Evolutionary conservation across 345 rosid species (phyloP).

Genomic region (Lepidium africanum): DNA sequence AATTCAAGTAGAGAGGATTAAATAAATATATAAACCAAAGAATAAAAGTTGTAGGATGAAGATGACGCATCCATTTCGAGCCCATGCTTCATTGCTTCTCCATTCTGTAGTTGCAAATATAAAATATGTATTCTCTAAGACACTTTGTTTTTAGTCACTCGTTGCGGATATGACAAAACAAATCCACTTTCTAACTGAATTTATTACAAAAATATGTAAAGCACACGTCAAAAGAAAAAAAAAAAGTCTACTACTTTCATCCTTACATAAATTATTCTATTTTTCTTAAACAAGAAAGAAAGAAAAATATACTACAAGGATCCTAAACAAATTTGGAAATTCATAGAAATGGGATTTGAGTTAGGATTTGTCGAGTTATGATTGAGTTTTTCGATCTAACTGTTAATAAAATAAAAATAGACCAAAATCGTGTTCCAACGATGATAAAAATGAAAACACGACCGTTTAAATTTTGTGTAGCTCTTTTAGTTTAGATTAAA

Average conservation of each 20-base stretch:
- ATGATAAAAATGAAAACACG: no score
- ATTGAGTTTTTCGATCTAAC: no score
- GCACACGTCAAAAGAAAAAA: constrained; percentile 6
- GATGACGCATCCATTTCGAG: constrained; percentile 3
- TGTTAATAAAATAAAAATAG: no score
- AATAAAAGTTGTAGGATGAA: neutral
- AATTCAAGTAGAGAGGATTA: constrained; percentile 12
- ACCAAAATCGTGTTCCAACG: no score
- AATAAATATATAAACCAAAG: neutral
- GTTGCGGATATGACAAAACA: neutral
- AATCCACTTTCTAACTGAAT: constrained; percentile 13
- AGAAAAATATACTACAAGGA: neutral
- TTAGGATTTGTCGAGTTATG: no score
- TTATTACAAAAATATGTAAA: constrained; percentile 16
- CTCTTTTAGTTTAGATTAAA: neutral
- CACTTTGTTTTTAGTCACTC: neutral
- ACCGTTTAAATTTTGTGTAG: neutral
- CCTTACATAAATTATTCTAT: neutral
- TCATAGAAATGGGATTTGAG: no score
- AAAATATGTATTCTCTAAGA: neutral
- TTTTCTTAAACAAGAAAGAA: neutral
- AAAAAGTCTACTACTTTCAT: neutral
- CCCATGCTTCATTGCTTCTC: constrained; percentile 3
- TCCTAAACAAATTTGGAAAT: neutral
- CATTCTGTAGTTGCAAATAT: neutral